Evolutionary conservation across 257 asterid genomes (phyloP).

Genomic region (Capsicum chinense): DNA sequence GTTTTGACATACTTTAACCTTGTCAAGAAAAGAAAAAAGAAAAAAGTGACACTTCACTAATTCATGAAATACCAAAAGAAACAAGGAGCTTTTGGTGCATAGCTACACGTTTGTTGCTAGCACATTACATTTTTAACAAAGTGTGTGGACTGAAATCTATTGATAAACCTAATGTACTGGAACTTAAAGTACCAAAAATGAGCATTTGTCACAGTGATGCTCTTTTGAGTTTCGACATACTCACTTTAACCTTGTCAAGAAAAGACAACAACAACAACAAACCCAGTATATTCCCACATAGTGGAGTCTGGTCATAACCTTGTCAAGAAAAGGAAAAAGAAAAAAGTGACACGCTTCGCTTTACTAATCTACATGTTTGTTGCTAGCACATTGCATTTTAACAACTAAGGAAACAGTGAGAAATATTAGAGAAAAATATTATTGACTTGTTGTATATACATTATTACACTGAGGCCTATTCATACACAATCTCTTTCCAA

Average conservation of each 20-base stretch:
- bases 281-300: too few species aligned
- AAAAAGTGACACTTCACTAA: not conserved
- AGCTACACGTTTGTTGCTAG: not conserved
- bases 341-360: not conserved
- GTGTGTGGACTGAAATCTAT: not conserved
- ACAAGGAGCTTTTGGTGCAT: too few species aligned
- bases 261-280: not conserved
- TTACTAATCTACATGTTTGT: not conserved
- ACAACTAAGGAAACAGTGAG: not conserved
- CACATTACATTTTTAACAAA: not conserved
- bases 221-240: not conserved
- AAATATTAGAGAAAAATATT: too few species aligned
- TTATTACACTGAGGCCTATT: too few species aligned
- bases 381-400: not conserved
- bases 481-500: too few species aligned
- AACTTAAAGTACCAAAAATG: not conserved
- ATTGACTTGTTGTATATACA: too few species aligned
- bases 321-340: not conserved
- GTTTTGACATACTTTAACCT: not conserved
- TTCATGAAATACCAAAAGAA: too few species aligned
- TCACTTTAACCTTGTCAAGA: slow-evolving; percentile 17
- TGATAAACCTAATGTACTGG: not conserved
- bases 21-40: not conserved
- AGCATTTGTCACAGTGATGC: not conserved
- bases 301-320: too few species aligned